phyloP scores from a whole-genome alignment of 2,329 filamentous ascomycete species.

The Cercospora brassicicola region DNA sequence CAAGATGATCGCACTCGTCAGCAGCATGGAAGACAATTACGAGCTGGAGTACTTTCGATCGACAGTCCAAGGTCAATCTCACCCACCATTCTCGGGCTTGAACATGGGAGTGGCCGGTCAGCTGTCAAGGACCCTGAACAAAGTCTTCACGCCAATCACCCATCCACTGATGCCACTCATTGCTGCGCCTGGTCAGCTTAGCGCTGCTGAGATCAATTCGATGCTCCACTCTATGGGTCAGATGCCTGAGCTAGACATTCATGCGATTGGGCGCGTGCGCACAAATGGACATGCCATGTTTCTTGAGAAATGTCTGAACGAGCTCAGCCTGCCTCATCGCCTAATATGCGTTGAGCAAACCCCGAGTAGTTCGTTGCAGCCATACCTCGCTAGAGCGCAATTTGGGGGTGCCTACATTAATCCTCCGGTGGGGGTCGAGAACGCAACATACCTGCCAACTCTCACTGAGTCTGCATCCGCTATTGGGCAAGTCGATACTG shows the following conservation, averaged over 20 bases:
- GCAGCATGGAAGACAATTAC: slow-evolving; percentile 81
- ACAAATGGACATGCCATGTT: slow-evolving; percentile 79
- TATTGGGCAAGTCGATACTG: slow-evolving; percentile 80
- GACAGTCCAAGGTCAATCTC: slow-evolving; percentile 63
- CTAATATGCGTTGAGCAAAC: slow-evolving; percentile 73
- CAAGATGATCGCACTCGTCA: slow-evolving; percentile 86
- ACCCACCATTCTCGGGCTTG: slow-evolving; percentile 74
- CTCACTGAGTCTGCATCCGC: slow-evolving; percentile 74
- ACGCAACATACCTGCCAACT: slow-evolving; percentile 58
- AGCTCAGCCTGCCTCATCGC: slow-evolving; percentile 78
- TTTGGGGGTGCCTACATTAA: slow-evolving; percentile 83
- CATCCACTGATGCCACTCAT: slow-evolving; percentile 81
- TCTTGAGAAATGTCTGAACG: slow-evolving; percentile 65
- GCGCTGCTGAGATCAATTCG: slow-evolving; percentile 79
- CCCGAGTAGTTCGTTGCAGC: slow-evolving; percentile 66
- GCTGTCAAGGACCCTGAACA: slow-evolving; percentile 78
- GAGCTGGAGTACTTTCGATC: slow-evolving; percentile 87
- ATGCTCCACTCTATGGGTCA: slow-evolving; percentile 77
- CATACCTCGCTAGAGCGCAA: slow-evolving; percentile 68
- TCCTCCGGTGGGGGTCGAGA: slow-evolving; percentile 62
- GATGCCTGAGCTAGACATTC: slow-evolving; percentile 75
- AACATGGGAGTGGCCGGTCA: slow-evolving; percentile 89
- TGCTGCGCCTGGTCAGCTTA: slow-evolving; percentile 81
- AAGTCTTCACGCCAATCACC: slow-evolving; percentile 83
- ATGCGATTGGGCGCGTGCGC: slow-evolving; percentile 71